These are phyloP conservation scores for Beauveria scarabaeidicola DNA, from an alignment of 2,329 filamentous ascomycete species.

Conservation along the genomic window DNA sequence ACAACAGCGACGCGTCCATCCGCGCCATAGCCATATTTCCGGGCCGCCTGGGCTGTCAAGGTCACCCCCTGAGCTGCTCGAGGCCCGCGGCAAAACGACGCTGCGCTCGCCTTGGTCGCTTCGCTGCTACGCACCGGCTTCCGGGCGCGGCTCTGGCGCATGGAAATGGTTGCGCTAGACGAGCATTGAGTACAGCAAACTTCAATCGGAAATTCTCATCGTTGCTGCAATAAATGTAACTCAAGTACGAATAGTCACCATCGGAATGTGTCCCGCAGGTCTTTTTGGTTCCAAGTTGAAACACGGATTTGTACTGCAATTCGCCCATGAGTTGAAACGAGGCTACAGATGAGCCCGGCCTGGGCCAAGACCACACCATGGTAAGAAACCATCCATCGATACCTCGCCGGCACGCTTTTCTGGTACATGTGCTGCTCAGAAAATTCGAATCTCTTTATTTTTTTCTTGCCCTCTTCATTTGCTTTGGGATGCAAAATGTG, in stretches of 20 bases:
- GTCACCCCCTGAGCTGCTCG: slow-evolving; percentile 25
- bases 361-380: slow-evolving; percentile 24
- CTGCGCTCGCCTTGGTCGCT: slow-evolving; percentile 32
- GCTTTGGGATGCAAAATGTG: slow-evolving; percentile 45
- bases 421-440: slow-evolving; percentile 19
- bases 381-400: slow-evolving; percentile 23
- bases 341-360: slow-evolving; percentile 21
- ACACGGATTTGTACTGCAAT: too few species aligned
- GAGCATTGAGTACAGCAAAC: slow-evolving; percentile 22
- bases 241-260: too few species aligned
- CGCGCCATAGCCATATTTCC: slow-evolving; percentile 26
- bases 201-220: slow-evolving; percentile 24
- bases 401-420: slow-evolving; percentile 17
- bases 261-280: too few species aligned
- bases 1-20: slow-evolving; percentile 24
- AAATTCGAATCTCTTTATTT: slow-evolving; percentile 13
- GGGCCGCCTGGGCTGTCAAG: slow-evolving; percentile 28
- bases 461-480: slow-evolving; percentile 18
- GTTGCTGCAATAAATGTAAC: slow-evolving; percentile 21
- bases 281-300: too few species aligned
- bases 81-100: slow-evolving; percentile 31
- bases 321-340: background rate
- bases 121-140: slow-evolving; percentile 29
- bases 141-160: slow-evolving; percentile 23
- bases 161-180: slow-evolving; percentile 28